Conservation (phyloP, 805 yeast genomes). For the Wickerhamomyces pijperi region DNA sequence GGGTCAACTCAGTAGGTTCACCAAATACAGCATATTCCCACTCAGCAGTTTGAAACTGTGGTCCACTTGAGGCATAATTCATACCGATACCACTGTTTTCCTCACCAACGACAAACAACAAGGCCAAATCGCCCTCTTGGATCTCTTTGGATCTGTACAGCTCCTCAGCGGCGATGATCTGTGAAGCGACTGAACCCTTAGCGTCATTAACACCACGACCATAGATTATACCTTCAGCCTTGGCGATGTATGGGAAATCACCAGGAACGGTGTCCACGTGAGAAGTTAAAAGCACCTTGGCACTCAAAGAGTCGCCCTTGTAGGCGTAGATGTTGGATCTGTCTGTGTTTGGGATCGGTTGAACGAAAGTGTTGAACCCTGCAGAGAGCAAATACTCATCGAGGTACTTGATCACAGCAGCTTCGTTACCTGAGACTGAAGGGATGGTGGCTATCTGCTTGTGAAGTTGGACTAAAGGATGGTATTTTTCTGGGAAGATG, state of each 20-base stretch:
- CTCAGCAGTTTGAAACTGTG: constrained; percentile 19
- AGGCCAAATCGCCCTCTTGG: constrained; percentile 42
- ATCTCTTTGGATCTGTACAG: constrained; percentile 27
- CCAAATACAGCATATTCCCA: constrained; percentile 66
- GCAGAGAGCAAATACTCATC: too few species aligned
- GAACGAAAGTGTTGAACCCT: too few species aligned
- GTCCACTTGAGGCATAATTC: constrained; percentile 27
- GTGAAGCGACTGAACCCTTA: constrained; percentile 60
- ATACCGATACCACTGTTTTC: constrained; percentile 61
- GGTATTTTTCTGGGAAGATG: too few species aligned
- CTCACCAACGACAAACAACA: constrained; percentile 62
- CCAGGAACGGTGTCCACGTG: constrained; percentile 73
- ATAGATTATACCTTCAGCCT: constrained; percentile 33
- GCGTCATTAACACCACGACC: constrained; percentile 68
- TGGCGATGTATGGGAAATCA: constrained; percentile 34
- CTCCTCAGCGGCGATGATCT: constrained; percentile 41
- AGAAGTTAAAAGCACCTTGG: constrained; percentile 43
- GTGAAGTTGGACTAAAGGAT: too few species aligned
- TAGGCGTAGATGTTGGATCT: constrained; percentile 51
- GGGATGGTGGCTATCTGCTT: too few species aligned
- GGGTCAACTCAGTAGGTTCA: constrained; percentile 62
- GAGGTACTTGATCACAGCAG: too few species aligned
- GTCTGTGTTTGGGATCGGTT: constrained; percentile 1
- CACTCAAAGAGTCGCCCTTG: constrained; percentile 28
- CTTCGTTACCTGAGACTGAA: too few species aligned